phyloP scores from a whole-genome alignment of 768 basidiomycete genomes.

The Gloeophyllum trabeum region DNA sequence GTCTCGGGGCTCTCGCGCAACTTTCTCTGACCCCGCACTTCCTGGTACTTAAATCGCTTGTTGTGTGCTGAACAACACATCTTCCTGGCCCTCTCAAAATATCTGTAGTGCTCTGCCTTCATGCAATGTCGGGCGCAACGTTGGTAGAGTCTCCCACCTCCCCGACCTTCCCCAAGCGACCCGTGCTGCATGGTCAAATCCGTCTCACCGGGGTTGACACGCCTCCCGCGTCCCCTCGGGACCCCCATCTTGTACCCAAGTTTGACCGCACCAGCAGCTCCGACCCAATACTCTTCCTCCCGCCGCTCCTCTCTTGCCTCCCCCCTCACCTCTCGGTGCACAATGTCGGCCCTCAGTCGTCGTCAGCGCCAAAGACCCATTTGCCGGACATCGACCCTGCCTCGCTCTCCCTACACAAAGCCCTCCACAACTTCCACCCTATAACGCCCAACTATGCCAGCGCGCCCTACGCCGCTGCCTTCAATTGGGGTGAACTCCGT shows the following conservation, averaged over 20 bases:
- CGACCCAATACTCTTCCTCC: slow-evolving; percentile 64
- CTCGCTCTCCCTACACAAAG: slow-evolving; percentile 78
- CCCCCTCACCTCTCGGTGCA: slow-evolving; percentile 34
- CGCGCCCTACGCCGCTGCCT: slow-evolving; percentile 59
- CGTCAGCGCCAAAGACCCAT: slow-evolving; percentile 39
- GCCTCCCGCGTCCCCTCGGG: no score
- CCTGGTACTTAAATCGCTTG: no score
- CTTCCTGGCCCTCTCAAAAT: no score
- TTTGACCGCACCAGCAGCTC: slow-evolving; percentile 29
- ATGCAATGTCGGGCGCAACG: no score
- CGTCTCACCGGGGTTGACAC: no score
- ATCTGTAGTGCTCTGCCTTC: no score
- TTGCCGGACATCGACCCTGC: slow-evolving; percentile 80
- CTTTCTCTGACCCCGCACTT: no score
- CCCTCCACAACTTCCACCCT: slow-evolving; percentile 69
- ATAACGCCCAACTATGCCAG: slow-evolving; percentile 47
- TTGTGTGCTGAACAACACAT: no score
- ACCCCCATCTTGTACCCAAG: slow-evolving; percentile 46
- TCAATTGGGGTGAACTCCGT: slow-evolving; percentile 75
- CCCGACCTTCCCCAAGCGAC: no score
- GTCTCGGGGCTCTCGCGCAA: no score
- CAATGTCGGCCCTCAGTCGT: slow-evolving; percentile 11
- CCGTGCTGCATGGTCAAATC: no score
- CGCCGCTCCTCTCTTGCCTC: slow-evolving; percentile 73
- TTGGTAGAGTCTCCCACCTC: no score